Evolutionary conservation across 2,329 filamentous ascomycete species (phyloP), one percentile per base, ranked within the genome.

Genomic region (Ophiostoma ulmi): DNA sequence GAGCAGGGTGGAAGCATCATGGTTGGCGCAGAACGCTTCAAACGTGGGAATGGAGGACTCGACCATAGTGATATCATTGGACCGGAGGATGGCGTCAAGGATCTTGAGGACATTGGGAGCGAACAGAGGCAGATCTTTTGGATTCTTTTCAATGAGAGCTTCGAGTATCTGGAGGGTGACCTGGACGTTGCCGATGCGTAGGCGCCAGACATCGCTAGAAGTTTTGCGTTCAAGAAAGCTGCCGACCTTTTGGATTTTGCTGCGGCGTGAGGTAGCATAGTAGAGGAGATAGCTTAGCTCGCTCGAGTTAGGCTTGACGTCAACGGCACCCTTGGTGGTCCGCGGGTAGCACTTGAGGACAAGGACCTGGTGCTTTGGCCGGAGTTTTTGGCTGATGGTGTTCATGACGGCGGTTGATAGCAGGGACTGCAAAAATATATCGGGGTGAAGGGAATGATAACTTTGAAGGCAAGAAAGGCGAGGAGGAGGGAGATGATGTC

Each of bases 261-360:
- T 94, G 74, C 93, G 90, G 72, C 94, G 92, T 76, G 94, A 97
- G 78, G 92, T 96, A 73, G 92, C 93, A 83, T 99, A 98, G 85
- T 97, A 98, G 70, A 98, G 88, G 74, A 99, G 87, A 79, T 98
- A 98, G 81, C 93, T 97, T 74, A 99, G 88, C 84, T 99, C 95
- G 81, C 93, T 97, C 75, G 93, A 93, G 81, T 98, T 98, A 64
- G 95, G 94, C 81, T 94, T 96, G 78, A 97, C 93, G 77, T 97
- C 93, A 78, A 94, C 91, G 73, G 92, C 90, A 69, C 92, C 93
- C 82, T 97, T 98, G 74, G 92, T 92, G 74, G 92, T 94, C 75
- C 91, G 91, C 58, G 95, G 95, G 80, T 97, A 99, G 84, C 94
- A 98, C 83, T 97, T 97, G 75, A 97, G 87, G 75, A 97, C 90